Percentiles rank a stretch among this genome's conserved stretches.
phyloP scores from a whole-genome alignment of 2,329 filamentous ascomycete genomes.

The Ascochyta fabae region DNA sequence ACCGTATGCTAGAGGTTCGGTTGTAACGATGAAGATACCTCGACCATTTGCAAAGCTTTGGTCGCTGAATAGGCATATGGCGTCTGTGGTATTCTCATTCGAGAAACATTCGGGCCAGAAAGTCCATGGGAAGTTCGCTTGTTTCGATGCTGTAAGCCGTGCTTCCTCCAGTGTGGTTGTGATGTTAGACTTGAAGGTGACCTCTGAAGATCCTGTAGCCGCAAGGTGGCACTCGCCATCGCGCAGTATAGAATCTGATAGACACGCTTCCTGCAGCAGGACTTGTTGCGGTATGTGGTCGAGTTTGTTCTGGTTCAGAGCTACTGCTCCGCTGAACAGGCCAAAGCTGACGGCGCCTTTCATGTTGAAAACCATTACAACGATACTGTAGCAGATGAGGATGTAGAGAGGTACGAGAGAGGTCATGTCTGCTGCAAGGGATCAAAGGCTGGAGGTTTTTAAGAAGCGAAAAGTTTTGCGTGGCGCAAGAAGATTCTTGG shows the following conservation, averaged over 20 bases:
- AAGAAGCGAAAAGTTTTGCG: background rate
- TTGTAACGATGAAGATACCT: conserved; percentile 42
- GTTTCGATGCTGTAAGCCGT: conserved; percentile 24
- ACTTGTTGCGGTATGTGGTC: conserved; percentile 29
- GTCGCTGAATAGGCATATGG: conserved; percentile 41
- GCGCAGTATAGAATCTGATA: conserved; percentile 30
- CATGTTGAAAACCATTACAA: conserved; percentile 28
- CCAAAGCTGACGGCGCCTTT: conserved; percentile 27
- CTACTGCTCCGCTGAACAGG: conserved; percentile 31
- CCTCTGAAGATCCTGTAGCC: conserved; percentile 8
- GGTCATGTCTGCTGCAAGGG: conserved; percentile 10
- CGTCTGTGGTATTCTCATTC: conserved; percentile 31
- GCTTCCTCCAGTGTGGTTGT: conserved; percentile 34
- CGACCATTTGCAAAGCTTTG: conserved; percentile 40
- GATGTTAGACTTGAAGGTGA: conserved; percentile 28
- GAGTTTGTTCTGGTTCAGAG: conserved; percentile 29
- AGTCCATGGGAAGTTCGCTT: conserved; percentile 40
- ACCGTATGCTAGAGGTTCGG: conserved; percentile 31
- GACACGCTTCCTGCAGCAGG: conserved; percentile 32
- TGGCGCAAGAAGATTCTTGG: background rate
- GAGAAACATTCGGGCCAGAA: conserved; percentile 44
- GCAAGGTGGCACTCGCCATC: conserved; percentile 34
- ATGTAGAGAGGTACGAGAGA: conserved; percentile 13
- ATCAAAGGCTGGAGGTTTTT: background rate
- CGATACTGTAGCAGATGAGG: conserved; percentile 13